These are phyloP conservation scores for Aspergillus persii DNA, from an alignment of 2,329 filamentous ascomycete genomes.

Conservation along the genomic window DNA sequence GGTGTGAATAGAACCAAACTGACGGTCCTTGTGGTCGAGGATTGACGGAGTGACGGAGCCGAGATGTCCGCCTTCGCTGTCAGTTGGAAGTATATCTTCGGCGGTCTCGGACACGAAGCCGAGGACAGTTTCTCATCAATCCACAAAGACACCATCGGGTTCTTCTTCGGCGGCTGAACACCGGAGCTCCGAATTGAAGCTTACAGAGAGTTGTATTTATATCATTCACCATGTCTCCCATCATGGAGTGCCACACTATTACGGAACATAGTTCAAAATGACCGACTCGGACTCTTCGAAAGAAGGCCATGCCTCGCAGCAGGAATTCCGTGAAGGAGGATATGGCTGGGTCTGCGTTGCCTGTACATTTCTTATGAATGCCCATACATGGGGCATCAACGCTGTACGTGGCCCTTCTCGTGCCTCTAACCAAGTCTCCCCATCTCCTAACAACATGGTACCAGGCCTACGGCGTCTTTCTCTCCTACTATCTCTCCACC, in stretches of 20 bases:
- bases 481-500: not conserved
- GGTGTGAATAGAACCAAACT: not conserved
- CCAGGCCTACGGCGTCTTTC: not conserved
- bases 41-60: not conserved
- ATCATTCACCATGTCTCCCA: not conserved
- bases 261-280: not conserved
- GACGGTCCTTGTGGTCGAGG: not conserved
- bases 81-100: not conserved
- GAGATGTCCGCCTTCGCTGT: not conserved
- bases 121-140: not conserved
- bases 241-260: too few species aligned
- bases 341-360: conserved; percentile 3
- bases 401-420: not conserved
- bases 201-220: not conserved
- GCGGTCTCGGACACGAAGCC: not conserved
- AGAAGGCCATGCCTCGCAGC: not conserved
- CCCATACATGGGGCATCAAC: conserved; percentile 2
- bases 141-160: not conserved
- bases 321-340: not conserved
- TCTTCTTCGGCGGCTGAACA: not conserved
- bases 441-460: too few species aligned
- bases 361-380: not conserved
- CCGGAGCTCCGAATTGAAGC: not conserved
- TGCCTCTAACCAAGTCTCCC: not conserved
- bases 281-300: not conserved